Percentiles rank a stretch among this genome's conserved stretches.
phyloP scores from a whole-genome alignment of 2,329 filamentous ascomycete species.

The Cladosporium oxysporum region DNA sequence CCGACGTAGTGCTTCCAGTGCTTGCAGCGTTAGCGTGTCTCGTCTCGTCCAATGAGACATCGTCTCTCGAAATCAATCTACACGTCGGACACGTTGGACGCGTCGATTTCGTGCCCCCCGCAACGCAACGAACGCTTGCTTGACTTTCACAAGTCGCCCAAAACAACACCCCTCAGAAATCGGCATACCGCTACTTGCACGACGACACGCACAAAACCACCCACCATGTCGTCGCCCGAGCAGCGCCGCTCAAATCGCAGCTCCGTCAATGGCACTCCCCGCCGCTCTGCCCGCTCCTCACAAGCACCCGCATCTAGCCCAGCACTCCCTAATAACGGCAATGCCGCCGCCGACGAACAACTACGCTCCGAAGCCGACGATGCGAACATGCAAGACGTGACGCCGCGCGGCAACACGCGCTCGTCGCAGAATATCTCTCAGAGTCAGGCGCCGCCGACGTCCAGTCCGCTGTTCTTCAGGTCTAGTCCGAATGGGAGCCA shows the following conservation, averaged over 20 bases:
- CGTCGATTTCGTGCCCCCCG: neutral
- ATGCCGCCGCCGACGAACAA: slow-evolving; percentile 39
- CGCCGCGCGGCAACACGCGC: slow-evolving; percentile 46
- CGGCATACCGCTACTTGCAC: neutral
- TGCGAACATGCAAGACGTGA: slow-evolving; percentile 36
- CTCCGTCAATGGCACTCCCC: slow-evolving; percentile 48
- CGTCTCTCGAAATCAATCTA: neutral
- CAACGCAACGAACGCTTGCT: neutral
- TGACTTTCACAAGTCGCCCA: slow-evolving; percentile 1
- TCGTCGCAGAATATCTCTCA: slow-evolving; percentile 47
- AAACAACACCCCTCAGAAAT: neutral
- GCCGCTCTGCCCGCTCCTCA: slow-evolving; percentile 57
- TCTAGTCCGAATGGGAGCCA: slow-evolving; percentile 57
- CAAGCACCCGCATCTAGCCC: slow-evolving; percentile 50
- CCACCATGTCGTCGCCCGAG: slow-evolving; percentile 63
- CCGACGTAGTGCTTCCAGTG: neutral
- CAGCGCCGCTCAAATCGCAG: slow-evolving; percentile 57
- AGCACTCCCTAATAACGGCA: slow-evolving; percentile 31
- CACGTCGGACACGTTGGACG: neutral
- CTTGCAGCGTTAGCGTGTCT: neutral
- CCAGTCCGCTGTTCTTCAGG: slow-evolving; percentile 79
- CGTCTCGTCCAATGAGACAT: neutral
- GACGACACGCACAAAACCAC: neutral
- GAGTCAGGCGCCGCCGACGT: slow-evolving; percentile 47
- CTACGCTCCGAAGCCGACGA: slow-evolving; percentile 44